These are phyloP conservation scores for Neostapfia colusana DNA, from an alignment of 176 grass and related monocot genomes.

Conservation along the genomic window DNA sequence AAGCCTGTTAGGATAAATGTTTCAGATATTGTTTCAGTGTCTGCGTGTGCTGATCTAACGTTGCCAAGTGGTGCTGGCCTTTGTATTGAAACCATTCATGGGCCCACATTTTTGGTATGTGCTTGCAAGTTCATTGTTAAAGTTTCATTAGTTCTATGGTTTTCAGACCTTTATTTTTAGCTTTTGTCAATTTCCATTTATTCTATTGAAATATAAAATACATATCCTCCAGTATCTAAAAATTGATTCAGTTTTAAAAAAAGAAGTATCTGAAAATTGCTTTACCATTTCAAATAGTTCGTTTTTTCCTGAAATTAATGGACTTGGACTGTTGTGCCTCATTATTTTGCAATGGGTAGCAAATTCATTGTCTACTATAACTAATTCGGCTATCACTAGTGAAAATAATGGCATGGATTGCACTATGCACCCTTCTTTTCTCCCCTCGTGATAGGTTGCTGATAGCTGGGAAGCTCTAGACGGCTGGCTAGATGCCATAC, in stretches of 20 bases:
- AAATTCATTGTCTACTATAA: background rate
- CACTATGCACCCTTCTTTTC: background rate
- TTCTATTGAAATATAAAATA: conserved; percentile 1
- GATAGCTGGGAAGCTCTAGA: conserved; percentile 91
- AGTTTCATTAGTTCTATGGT: conserved; percentile 8
- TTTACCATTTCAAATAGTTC: background rate
- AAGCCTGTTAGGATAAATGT: conserved; percentile 73
- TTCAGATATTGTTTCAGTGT: conserved; percentile 73
- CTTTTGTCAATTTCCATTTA: background rate
- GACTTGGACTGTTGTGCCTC: background rate
- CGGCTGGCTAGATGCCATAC: conserved; percentile 85
- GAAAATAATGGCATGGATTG: conserved; percentile 19
- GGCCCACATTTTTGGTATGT: conserved; percentile 80
- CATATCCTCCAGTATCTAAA: no score
- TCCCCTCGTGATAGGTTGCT: conserved; percentile 58
- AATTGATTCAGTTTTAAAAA: no score
- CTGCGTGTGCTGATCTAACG: conserved; percentile 81
- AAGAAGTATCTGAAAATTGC: background rate
- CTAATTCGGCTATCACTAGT: background rate
- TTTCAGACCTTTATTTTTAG: background rate
- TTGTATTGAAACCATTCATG: conserved; percentile 81
- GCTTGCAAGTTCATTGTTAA: conserved; percentile 15
- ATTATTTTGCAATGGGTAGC: background rate
- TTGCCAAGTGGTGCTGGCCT: conserved; percentile 85
- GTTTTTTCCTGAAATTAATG: background rate